phyloP scores from a whole-genome alignment of 2,329 filamentous ascomycete genomes.

The Trichoderma sp. region DNA sequence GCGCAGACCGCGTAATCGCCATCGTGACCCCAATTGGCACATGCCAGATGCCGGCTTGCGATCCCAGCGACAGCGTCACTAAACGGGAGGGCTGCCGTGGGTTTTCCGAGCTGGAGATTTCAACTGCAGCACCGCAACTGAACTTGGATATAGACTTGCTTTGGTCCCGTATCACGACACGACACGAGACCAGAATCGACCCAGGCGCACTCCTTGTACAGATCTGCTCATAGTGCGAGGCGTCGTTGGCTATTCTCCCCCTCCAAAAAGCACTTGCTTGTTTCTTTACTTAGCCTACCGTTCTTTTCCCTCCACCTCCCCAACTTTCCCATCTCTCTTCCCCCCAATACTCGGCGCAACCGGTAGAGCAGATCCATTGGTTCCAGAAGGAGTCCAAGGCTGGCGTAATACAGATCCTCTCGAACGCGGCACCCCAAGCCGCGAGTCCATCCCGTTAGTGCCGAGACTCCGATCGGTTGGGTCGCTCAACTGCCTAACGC shows the following conservation, averaged over 20 bases:
- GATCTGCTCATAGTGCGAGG: slow-evolving; percentile 11
- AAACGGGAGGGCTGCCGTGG: slow-evolving; percentile 22
- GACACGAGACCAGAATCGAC: slow-evolving; percentile 19
- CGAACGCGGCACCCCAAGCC: neutral
- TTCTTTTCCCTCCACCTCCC: neutral
- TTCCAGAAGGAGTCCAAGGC: neutral
- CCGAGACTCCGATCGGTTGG: slow-evolving; percentile 15
- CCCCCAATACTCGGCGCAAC: neutral
- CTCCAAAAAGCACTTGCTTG: neutral
- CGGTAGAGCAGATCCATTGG: neutral
- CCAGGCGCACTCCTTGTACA: slow-evolving; percentile 24
- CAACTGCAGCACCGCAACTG: slow-evolving; percentile 23
- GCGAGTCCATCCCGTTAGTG: slow-evolving; percentile 12
- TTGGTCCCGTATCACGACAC: slow-evolving; percentile 25
- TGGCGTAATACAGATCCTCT: slow-evolving; percentile 15
- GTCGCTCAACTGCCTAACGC: slow-evolving; percentile 12
- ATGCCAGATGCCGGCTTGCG: slow-evolving; percentile 18
- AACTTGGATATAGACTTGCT: slow-evolving; percentile 25
- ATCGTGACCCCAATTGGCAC: neutral
- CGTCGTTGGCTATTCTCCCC: neutral
- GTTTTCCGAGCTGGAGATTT: slow-evolving; percentile 23
- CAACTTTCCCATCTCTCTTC: neutral
- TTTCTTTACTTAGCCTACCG: neutral
- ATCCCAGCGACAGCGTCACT: slow-evolving; percentile 21
- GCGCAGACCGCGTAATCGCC: slow-evolving; percentile 7